These are phyloP conservation scores for Alternaria atra DNA, from an alignment of 2,329 filamentous ascomycete species.

Conservation along the genomic window DNA sequence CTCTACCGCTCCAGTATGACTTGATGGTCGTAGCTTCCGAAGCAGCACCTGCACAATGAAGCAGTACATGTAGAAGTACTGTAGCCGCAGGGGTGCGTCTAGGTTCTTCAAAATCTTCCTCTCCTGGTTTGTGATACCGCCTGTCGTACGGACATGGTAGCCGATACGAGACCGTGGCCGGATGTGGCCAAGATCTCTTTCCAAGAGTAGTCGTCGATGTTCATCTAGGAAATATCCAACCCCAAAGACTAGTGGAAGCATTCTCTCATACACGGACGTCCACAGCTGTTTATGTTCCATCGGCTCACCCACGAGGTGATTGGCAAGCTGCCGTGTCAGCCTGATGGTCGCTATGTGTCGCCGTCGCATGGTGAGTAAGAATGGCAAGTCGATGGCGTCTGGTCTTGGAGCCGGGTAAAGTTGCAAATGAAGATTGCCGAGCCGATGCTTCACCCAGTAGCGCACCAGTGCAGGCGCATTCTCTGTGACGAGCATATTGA, in stretches of 20 bases:
- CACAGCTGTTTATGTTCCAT: conserved; percentile 44
- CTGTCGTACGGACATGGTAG: conserved; percentile 47
- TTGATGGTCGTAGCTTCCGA: conserved; percentile 43
- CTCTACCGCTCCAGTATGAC: conserved; percentile 40
- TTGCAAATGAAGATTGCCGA: conserved; percentile 46
- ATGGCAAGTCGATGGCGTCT: conserved; percentile 43
- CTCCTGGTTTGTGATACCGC: conserved; percentile 39
- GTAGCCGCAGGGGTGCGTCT: conserved; percentile 44
- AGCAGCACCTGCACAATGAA: conserved; percentile 48
- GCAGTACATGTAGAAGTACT: conserved; percentile 51
- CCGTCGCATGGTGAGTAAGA: conserved; percentile 47
- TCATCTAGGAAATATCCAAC: conserved; percentile 51
- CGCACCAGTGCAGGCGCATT: conserved; percentile 47
- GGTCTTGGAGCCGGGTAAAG: conserved; percentile 46
- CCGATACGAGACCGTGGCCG: conserved; percentile 44
- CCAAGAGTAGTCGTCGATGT: conserved; percentile 43
- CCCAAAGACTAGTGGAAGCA: conserved; percentile 50
- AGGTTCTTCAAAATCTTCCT: conserved; percentile 41
- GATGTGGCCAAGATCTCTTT: conserved; percentile 46
- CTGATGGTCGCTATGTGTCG: conserved; percentile 48
- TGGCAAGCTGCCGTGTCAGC: conserved; percentile 45
- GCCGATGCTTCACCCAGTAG: conserved; percentile 45
- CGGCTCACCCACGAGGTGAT: conserved; percentile 44
- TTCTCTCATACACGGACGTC: conserved; percentile 48
- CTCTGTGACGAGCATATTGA: conserved; percentile 43